Percentiles rank a stretch among this genome's conserved stretches.
phyloP scores from a whole-genome alignment of 768 basidiomycete species.

The Mycena metata region DNA sequence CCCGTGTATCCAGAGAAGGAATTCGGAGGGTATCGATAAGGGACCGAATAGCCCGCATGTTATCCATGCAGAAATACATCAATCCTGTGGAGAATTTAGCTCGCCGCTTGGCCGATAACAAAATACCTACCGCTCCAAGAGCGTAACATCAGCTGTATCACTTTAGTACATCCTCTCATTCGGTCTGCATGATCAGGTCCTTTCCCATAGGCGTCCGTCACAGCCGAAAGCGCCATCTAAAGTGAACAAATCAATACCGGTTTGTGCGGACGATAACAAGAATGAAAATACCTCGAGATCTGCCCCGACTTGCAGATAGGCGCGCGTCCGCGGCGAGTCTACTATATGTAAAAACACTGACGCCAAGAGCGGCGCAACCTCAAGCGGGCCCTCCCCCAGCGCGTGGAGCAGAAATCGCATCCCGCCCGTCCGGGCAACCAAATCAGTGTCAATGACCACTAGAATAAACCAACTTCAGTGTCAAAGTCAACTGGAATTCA shows the following conservation, averaged over 20 bases:
- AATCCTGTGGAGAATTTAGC: conserved; percentile 64
- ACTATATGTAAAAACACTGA: conserved; percentile 85
- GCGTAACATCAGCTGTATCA: conserved; percentile 86
- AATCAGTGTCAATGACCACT: conserved; percentile 92
- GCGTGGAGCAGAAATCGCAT: conserved; percentile 89
- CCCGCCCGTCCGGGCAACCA: conserved; percentile 85
- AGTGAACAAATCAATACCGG: conserved; percentile 2
- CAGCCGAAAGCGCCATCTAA: conserved; percentile 87
- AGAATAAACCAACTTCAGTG: background rate
- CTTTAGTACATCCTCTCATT: conserved; percentile 81
- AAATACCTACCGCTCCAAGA: conserved; percentile 90
- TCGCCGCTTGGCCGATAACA: background rate
- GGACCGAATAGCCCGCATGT: conserved; percentile 87
- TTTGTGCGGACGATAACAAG: background rate
- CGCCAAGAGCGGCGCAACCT: conserved; percentile 83
- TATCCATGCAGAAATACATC: conserved; percentile 94
- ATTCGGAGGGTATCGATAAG: conserved; percentile 89
- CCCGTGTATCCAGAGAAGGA: conserved; percentile 89
- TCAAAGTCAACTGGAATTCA: background rate
- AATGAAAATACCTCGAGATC: conserved; percentile 82
- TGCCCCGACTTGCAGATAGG: conserved; percentile 81
- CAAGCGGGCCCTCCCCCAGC: conserved; percentile 90
- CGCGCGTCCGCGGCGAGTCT: conserved; percentile 87
- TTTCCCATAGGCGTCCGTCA: conserved; percentile 95
- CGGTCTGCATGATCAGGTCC: conserved; percentile 82